phyloP scores from a whole-genome alignment of 2,329 filamentous ascomycete species.

The Calonectria montana region DNA sequence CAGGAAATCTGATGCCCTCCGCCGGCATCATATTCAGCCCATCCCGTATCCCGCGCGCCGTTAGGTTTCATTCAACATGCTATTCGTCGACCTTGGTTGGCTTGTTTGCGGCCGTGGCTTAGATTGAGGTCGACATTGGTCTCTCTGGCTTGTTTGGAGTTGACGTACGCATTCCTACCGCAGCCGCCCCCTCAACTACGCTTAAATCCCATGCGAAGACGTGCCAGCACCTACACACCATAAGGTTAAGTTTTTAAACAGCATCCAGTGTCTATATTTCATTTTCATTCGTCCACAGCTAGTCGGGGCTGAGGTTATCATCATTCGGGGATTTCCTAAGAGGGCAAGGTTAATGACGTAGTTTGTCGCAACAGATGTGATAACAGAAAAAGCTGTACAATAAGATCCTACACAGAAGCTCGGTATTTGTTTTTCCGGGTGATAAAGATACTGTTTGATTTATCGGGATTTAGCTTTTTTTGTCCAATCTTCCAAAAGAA shows the following conservation, averaged over 20 bases:
- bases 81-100: not conserved
- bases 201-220: not conserved
- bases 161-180: slow-evolving; percentile 7
- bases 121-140: not conserved
- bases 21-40: not conserved
- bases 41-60: not conserved
- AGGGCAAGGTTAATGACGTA: not conserved
- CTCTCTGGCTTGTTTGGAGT: not conserved
- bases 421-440: not conserved
- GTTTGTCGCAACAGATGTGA: not conserved
- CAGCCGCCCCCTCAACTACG: not conserved
- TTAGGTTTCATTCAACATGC: not conserved
- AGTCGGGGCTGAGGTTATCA: not conserved
- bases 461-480: too few relatives aligned
- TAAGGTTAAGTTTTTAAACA: not conserved
- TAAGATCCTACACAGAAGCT: too few relatives aligned
- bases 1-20: not conserved
- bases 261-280: not conserved
- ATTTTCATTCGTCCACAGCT: not conserved
- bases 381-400: too few relatives aligned
- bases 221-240: not conserved
- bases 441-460: not conserved
- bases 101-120: not conserved
- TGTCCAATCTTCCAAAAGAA: too few relatives aligned
- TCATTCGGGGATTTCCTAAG: not conserved